phyloP scores from a whole-genome alignment of 768 basidiomycete species.

The Amanita fuliginea region DNA sequence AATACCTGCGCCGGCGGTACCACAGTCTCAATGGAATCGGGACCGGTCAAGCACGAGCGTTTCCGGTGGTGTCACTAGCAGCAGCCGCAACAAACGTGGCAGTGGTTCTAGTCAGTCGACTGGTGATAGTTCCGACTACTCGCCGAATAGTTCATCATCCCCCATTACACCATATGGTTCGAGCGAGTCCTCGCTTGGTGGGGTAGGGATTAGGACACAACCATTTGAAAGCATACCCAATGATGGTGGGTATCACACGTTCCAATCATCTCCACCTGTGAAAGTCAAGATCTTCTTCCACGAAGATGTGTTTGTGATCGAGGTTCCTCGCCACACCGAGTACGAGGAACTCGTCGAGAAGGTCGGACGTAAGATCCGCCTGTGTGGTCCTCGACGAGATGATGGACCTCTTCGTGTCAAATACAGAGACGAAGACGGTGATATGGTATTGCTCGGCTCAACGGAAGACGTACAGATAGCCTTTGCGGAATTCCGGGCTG shows the following conservation, averaged over 20 bases:
- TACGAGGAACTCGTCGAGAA: conserved; percentile 80
- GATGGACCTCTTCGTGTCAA: conserved; percentile 78
- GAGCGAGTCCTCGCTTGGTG: conserved; percentile 68
- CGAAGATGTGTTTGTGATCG: conserved; percentile 92
- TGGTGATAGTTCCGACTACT: conserved; percentile 75
- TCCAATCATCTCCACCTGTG: conserved; percentile 33
- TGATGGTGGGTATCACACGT: conserved; percentile 8
- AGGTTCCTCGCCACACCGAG: conserved; percentile 70
- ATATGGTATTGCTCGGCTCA: conserved; percentile 77
- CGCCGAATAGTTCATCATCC: conserved; percentile 77
- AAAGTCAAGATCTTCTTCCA: conserved; percentile 94
- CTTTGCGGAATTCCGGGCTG: conserved; percentile 72
- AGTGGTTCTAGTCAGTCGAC: conserved; percentile 73
- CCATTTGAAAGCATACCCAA: conserved; percentile 29
- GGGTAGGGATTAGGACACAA: conserved; percentile 42
- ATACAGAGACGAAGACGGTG: conserved; percentile 89
- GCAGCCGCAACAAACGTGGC: conserved; percentile 52
- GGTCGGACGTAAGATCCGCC: conserved; percentile 85
- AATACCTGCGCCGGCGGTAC: conserved; percentile 26
- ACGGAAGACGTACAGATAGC: conserved; percentile 94
- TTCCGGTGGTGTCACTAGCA: neutral
- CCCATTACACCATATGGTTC: conserved; percentile 88
- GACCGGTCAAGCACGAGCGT: conserved; percentile 8
- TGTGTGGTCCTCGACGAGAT: conserved; percentile 75
- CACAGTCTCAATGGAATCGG: conserved; percentile 31